These are phyloP conservation scores for Prunus fruticosa DNA, from an alignment of 306 rosid genomes.

Conservation along the genomic window DNA sequence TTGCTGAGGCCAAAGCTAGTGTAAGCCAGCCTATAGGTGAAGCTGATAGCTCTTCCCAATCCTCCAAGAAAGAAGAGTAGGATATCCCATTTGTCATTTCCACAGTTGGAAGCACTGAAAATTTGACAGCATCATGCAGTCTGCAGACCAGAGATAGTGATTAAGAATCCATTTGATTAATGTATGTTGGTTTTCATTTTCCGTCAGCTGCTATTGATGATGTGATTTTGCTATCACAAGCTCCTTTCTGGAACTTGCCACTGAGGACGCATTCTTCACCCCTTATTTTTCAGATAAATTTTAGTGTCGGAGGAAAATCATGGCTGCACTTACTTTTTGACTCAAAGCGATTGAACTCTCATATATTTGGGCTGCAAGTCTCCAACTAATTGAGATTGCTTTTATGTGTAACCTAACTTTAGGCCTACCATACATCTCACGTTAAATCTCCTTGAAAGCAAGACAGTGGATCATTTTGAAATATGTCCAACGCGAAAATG, in stretches of 20 bases:
- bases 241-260: background rate
- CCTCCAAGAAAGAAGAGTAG: slow-evolving; percentile 68
- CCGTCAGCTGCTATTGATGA: background rate
- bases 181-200: background rate
- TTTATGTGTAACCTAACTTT: background rate
- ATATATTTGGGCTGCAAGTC: background rate
- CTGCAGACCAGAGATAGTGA: background rate
- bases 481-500: too few relatives aligned
- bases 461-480: too few relatives aligned
- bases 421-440: too few relatives aligned
- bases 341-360: background rate
- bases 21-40: slow-evolving; percentile 40
- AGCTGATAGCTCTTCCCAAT: slow-evolving; percentile 39
- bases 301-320: background rate
- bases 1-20: slow-evolving; percentile 84
- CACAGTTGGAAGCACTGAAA: background rate
- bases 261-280: background rate
- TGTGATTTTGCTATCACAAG: background rate
- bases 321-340: background rate
- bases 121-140: background rate
- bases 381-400: background rate
- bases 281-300: background rate
- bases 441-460: too few relatives aligned
- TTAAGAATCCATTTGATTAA: background rate
- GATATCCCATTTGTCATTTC: background rate